Percentiles rank a stretch among this genome's conserved stretches.
Evolutionary conservation across 805 yeast genomes (phyloP).

Genomic region (Grigorovia transvaalensis): DNA sequence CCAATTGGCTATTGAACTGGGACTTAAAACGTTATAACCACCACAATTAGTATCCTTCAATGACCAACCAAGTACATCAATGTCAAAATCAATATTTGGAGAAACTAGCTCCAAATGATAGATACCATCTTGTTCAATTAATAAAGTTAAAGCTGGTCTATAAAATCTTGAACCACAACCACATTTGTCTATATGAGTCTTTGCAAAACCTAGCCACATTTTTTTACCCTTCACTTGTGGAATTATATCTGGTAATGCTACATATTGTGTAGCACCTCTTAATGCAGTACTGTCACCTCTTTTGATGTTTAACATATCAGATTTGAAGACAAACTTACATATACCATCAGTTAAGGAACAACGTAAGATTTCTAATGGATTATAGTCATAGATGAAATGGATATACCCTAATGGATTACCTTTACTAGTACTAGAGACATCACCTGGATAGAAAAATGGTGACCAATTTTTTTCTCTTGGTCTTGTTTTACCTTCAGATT

Average conservation of each 20-base stretch:
- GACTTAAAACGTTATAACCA: conserved; percentile 8
- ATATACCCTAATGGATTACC: conserved; percentile 12
- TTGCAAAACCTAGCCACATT: conserved; percentile 17
- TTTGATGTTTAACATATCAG: conserved; percentile 5
- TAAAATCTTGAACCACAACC: conserved; percentile 13
- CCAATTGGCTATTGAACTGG: conserved; percentile 14
- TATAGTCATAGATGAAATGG: conserved; percentile 9
- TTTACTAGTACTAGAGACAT: conserved; percentile 4
- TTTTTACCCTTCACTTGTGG: conserved; percentile 10
- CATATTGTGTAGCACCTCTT: conserved; percentile 12
- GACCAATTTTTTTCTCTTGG: conserved; percentile 10
- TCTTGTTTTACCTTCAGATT: conserved; percentile 2
- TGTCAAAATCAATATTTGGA: conserved; percentile 10
- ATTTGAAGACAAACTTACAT: conserved; percentile 9
- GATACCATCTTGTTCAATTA: conserved; percentile 7
- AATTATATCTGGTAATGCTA: conserved; percentile 7
- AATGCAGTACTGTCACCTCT: conserved; percentile 6
- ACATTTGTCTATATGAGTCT: conserved; percentile 9
- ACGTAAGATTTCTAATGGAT: conserved; percentile 10
- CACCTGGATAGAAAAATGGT: conserved; percentile 10
- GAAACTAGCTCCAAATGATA: conserved; percentile 12
- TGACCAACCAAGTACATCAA: conserved; percentile 11
- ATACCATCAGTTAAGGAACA: conserved; percentile 11
- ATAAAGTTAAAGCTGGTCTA: conserved; percentile 11
- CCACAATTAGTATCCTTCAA: conserved; percentile 9